Base-by-base conservation (phyloP, 2,329 filamentous ascomycete genomes). In the Seiridium cupressi region DNA sequence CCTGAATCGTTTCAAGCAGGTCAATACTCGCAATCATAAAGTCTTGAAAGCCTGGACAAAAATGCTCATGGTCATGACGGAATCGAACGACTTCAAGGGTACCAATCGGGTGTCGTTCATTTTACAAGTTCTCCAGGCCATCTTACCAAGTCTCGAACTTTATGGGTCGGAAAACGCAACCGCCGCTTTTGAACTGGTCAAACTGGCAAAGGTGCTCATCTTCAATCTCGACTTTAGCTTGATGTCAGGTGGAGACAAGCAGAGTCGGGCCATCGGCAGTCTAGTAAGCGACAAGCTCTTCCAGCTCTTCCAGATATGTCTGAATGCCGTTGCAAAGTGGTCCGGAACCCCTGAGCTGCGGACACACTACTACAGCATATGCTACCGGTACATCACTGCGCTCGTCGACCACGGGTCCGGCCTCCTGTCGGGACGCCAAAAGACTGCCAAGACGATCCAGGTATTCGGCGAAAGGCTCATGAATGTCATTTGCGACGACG, bases 401-500 rank as follows among this genome's bases (percentile, higher is more conserved):
- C 89, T 93, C 66, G 75, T 84, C 6, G 81, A 85, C 61, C 76
- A 82, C 55, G 78, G 82, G 44, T 76, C 83, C 57, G 77, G 78
- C 8, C 72, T 79, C 47, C 72, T 74, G 11, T 76, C 80, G 2
- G 81, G 78, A 44, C 78, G 81, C 18, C 74, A 77, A 35, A 84
- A 91, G 71, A 89, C 90, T 1, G 83, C 96, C 66, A 92, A 91
- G 72, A 86, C 89, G 4, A 88, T 92, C 46, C 79, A 81, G 55
- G 73, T 81, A 10, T 84, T 84, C 49, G 93, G 95, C 44, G 90
- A 92, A 68, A 84, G 90, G 58, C 81, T 98, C 44, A 84, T 98
- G 62, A 92, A 94, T 67, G 87, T 92, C 34, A 82, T 97, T 48
- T 97, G 93, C 71, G 95, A 99, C 69, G 95, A 99, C 77, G 93